Evolutionary conservation across 495 filamentous ascomycete genomes (phyloP).

Genomic region (Talaromyces borbonicus): DNA sequence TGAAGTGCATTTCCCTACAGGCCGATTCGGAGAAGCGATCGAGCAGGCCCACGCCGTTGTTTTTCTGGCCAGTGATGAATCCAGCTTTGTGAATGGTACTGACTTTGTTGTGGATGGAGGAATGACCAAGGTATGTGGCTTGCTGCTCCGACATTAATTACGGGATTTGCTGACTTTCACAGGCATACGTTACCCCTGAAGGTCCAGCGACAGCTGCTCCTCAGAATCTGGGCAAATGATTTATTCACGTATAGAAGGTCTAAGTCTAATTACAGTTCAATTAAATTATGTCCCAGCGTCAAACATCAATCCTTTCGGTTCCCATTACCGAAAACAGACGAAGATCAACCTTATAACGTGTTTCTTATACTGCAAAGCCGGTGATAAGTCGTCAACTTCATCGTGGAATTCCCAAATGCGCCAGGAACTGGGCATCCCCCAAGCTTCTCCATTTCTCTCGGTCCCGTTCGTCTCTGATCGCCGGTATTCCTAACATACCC

Average conservation of each 20-base stretch:
- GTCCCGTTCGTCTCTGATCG: not conserved
- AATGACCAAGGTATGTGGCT: conserved; percentile 61
- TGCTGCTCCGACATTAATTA: not conserved
- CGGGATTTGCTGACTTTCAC: not conserved
- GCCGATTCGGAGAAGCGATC: conserved; percentile 91
- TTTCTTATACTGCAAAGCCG: too few species aligned
- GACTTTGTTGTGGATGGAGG: conserved; percentile 97
- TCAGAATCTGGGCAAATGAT: conserved; percentile 44
- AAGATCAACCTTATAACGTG: too few species aligned
- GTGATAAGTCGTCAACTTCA: not conserved
- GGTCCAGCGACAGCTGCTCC: conserved; percentile 64
- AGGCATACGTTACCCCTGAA: conserved; percentile 88
- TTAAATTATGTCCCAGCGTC: too few species aligned
- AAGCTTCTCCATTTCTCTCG: conserved; percentile 6
- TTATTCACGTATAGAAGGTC: too few species aligned
- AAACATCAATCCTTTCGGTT: too few species aligned
- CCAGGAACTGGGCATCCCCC: conserved; percentile 6
- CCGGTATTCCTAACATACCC: conserved; percentile 9
- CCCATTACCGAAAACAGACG: not conserved
- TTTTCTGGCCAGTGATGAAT: conserved; percentile 90
- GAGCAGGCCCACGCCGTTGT: conserved; percentile 92
- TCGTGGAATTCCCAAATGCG: conserved; percentile 5
- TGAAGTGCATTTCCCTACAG: conserved; percentile 89
- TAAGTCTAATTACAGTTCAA: too few species aligned
- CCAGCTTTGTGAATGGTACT: conserved; percentile 82